phyloP scores from a whole-genome alignment of 1,139 yeast genomes.

The Yamadazyma taylorii region DNA sequence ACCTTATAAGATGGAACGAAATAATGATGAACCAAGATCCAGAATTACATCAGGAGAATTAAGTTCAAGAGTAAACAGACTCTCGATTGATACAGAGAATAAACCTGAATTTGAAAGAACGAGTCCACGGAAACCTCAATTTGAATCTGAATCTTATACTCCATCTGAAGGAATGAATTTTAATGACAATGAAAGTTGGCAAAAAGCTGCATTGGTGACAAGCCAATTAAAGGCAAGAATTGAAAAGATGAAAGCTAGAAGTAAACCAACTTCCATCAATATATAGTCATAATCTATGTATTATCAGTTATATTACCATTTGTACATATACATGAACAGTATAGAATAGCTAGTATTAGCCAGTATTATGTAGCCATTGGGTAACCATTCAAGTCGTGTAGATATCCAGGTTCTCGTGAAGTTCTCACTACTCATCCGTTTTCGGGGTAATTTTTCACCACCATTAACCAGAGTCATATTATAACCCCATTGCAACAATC shows the following conservation, averaged over 20 bases:
- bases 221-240: slow-evolving; percentile 81
- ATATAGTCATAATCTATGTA: not conserved
- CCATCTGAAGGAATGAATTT: slow-evolving; percentile 11
- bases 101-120: slow-evolving; percentile 17
- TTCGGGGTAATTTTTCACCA: slow-evolving; percentile 8
- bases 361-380: no score
- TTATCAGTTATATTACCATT: no score
- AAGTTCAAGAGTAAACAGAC: slow-evolving; percentile 44
- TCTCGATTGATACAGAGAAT: slow-evolving; percentile 41
- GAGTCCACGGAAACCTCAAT: slow-evolving; percentile 7
- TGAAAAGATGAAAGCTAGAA: slow-evolving; percentile 79
- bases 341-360: no score
- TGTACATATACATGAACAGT: not conserved
- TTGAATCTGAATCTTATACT: slow-evolving; percentile 11
- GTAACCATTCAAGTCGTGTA: not conserved
- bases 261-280: slow-evolving; percentile 1
- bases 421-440: slow-evolving; percentile 7
- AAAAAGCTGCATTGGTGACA: slow-evolving; percentile 87
- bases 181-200: slow-evolving; percentile 75
- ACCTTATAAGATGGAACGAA: slow-evolving; percentile 6
- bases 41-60: slow-evolving; percentile 40
- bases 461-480: slow-evolving; percentile 1
- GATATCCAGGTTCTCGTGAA: not conserved
- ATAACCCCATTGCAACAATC: no score
- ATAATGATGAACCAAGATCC: slow-evolving; percentile 8